phyloP scores from a whole-genome alignment of 139 green algal species.

The Chlamydomonas incerta region DNA sequence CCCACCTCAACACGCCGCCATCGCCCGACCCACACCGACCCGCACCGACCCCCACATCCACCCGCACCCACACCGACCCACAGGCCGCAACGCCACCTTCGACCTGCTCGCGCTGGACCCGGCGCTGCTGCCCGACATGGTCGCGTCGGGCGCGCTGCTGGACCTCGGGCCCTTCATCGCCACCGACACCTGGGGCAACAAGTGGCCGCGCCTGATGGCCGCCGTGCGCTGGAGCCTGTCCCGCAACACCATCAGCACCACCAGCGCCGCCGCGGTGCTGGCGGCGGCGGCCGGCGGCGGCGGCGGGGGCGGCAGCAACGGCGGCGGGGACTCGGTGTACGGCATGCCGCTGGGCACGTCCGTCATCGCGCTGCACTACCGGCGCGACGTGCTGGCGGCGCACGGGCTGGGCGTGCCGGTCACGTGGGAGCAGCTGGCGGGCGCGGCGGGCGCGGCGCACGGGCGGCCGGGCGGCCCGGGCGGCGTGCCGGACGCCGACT shows the following conservation, averaged over 20 bases:
- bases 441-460: not conserved
- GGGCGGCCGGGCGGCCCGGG: not conserved
- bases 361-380: conserved; percentile 29
- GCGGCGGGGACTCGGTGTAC: not conserved
- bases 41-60: too few species aligned
- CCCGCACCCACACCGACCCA: too few species aligned
- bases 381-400: conserved; percentile 9
- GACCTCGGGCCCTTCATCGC: conserved; percentile 9
- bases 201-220: conserved; percentile 7
- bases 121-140: conserved; percentile 10
- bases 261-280: too few species aligned
- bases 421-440: conserved; percentile 31
- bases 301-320: too few species aligned
- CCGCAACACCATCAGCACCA: not conserved
- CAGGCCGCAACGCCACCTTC: not conserved
- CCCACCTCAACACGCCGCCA: too few species aligned
- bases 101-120: conserved; percentile 4
- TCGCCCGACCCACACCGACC: not conserved
- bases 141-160: not conserved
- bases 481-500: not conserved
- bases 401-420: conserved; percentile 7
- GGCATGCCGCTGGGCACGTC: conserved; percentile 6
- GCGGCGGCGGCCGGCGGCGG: too few species aligned
- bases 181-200: not conserved
- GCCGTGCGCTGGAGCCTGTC: not conserved